Percentiles rank a stretch among this genome's conserved stretches.
Conservation (phyloP, 2,329 filamentous ascomycete species). For the Colletotrichum tabaci region DNA sequence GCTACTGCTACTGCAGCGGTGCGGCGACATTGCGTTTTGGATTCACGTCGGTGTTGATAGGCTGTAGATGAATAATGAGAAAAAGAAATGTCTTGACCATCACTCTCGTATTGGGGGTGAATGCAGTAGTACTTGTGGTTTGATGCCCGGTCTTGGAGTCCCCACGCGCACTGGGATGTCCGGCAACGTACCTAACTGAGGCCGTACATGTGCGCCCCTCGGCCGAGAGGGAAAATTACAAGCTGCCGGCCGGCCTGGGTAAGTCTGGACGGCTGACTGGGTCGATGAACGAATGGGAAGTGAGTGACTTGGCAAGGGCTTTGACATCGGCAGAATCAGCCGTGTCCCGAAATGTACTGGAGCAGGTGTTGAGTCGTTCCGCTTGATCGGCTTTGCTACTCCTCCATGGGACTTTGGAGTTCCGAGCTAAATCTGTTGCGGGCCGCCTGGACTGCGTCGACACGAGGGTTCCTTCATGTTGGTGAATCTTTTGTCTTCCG, state of each 20-base stretch:
- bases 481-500: no score
- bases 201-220: background rate
- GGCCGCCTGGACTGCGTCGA: no score
- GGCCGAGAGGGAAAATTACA: background rate
- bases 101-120: background rate
- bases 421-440: no score
- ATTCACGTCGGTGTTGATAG: slow-evolving; percentile 9
- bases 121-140: background rate
- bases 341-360: no score
- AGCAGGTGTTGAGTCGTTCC: no score
- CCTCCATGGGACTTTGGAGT: no score
- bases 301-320: no score
- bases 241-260: background rate
- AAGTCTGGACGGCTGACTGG: no score
- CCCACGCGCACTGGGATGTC: background rate
- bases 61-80: slow-evolving; percentile 12
- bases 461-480: no score
- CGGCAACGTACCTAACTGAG: background rate
- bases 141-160: background rate
- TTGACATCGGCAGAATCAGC: no score
- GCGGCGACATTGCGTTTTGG: background rate
- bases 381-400: no score
- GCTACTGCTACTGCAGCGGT: background rate
- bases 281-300: background rate
- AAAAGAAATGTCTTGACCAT: background rate